Base-by-base conservation (phyloP, 768 basidiomycete species). In the Tricholoma matsutake region DNA sequence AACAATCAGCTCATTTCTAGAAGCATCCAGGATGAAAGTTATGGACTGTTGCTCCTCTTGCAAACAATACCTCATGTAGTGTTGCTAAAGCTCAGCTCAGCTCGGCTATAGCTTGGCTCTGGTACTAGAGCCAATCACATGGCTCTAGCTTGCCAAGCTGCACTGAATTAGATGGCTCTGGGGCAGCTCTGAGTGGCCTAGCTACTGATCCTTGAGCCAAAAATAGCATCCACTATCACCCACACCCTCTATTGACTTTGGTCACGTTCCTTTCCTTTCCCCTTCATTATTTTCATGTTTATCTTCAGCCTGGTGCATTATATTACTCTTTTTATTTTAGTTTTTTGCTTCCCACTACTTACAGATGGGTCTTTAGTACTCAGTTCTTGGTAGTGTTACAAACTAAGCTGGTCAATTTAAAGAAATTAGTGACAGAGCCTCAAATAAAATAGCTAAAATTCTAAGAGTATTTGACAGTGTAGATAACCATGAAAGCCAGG, bases 1-100 rank as follows among this genome's bases (percentile, higher is more conserved):
- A 83, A 84, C 54, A 81, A 80, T 57, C 85, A 87, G 68, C 78
- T 96, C 18, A 83, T n/a, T 85, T 57, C 81, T 91, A 62, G 89
- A 95, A 75, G n/a, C n/a, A n/a, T n/a, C n/a, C n/a, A n/a, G n/a
- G n/a, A n/a, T n/a, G n/a, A n/a, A n/a, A n/a, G n/a, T n/a, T n/a
- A n/a, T n/a, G n/a, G n/a, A n/a, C n/a, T n/a, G n/a, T n/a, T n/a
- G n/a, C n/a, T n/a, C n/a, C n/a, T n/a, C n/a, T n/a, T n/a, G n/a
- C n/a, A n/a, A n/a, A n/a, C n/a, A n/a, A n/a, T n/a, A n/a, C n/a
- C n/a, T n/a, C n/a, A n/a, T n/a, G n/a, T 35, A 35, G 34, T 35
- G 34, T 35, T 35, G 34, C 34, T 35, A 35, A 35, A 35, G 34
- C 34, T 35, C 34, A 35, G 34, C 34, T 35, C 34, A 35, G 34